Conservation (phyloP, 2,329 filamentous ascomycete genomes). For the Ascochyta lentis region DNA sequence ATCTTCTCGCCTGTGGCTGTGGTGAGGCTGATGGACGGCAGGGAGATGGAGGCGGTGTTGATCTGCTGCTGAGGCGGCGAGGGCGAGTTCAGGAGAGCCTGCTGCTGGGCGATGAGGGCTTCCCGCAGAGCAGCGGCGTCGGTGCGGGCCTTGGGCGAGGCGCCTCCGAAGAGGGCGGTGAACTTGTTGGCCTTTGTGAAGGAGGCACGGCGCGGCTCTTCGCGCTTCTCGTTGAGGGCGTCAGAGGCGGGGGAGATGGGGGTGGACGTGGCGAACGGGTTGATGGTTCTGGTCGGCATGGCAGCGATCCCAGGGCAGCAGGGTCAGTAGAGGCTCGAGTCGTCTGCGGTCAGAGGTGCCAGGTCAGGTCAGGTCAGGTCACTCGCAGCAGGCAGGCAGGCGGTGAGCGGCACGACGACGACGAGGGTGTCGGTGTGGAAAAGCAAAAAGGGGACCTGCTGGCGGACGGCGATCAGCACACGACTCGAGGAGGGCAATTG, state of each 20-base stretch:
- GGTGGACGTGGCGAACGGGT: conserved; percentile 63
- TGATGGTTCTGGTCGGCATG: conserved; percentile 70
- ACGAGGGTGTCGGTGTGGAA: conserved; percentile 2
- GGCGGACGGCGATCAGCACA: conserved; percentile 13
- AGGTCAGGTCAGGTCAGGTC: not conserved
- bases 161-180: conserved; percentile 82
- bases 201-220: conserved; percentile 56
- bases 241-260: conserved; percentile 59
- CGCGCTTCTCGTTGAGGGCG: conserved; percentile 62
- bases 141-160: conserved; percentile 75
- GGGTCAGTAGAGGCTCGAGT: not conserved
- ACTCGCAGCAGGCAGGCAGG: not conserved
- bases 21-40: conserved; percentile 91
- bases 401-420: not conserved
- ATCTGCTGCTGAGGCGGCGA: conserved; percentile 65
- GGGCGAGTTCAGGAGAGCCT: conserved; percentile 67
- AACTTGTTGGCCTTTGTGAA: conserved; percentile 72
- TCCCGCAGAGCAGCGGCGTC: conserved; percentile 70
- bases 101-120: conserved; percentile 65
- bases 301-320: conserved; percentile 34
- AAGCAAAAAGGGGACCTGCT: not conserved
- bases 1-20: conserved; percentile 80
- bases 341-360: conserved; percentile 6
- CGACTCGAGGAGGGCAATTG: conserved; percentile 13
- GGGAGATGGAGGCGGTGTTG: conserved; percentile 73